phyloP scores from a whole-genome alignment of 2,329 filamentous ascomycete species.

The Acrodontium crateriforme region DNA sequence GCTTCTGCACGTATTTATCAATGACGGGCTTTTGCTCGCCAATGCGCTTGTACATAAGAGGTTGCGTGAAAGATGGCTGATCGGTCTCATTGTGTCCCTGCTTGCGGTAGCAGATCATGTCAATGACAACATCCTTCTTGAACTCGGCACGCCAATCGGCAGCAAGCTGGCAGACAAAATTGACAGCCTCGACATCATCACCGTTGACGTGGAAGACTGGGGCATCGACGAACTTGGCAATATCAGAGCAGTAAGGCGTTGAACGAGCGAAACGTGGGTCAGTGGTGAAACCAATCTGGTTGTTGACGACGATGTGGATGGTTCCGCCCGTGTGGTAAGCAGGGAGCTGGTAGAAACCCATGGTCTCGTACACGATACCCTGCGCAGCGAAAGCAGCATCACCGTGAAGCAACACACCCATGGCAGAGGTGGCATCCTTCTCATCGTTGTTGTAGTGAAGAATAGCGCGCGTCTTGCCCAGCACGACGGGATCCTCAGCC shows the following conservation, averaged over 20 bases:
- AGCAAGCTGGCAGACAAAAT: slow-evolving; percentile 93
- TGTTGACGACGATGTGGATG: slow-evolving; percentile 95
- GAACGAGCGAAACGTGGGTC: slow-evolving; percentile 95
- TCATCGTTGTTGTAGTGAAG: slow-evolving; percentile 99
- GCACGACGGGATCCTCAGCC: slow-evolving; percentile 92
- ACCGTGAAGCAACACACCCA: slow-evolving; percentile 92
- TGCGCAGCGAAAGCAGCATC: slow-evolving; percentile 94
- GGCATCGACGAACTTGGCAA: slow-evolving; percentile 96
- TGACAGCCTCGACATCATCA: slow-evolving; percentile 95
- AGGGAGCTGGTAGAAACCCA: slow-evolving; percentile 91
- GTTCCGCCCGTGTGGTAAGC: slow-evolving; percentile 96
- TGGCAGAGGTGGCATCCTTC: slow-evolving; percentile 72
- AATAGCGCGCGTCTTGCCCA: slow-evolving; percentile 94
- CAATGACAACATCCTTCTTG: slow-evolving; percentile 95
- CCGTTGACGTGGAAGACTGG: slow-evolving; percentile 99
- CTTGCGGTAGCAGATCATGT: slow-evolving; percentile 98
- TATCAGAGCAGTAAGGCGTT: slow-evolving; percentile 97
- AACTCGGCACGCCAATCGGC: slow-evolving; percentile 98
- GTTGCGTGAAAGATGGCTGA: slow-evolving; percentile 98
- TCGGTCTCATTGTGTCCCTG: slow-evolving; percentile 99
- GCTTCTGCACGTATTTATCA: slow-evolving; percentile 81
- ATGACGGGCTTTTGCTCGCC: slow-evolving; percentile 70
- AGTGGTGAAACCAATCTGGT: slow-evolving; percentile 99
- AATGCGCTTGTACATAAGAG: slow-evolving; percentile 98
- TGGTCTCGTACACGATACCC: slow-evolving; percentile 95